phyloP scores from a whole-genome alignment of 345 rosid genomes.

The Eucalyptus rudis region DNA sequence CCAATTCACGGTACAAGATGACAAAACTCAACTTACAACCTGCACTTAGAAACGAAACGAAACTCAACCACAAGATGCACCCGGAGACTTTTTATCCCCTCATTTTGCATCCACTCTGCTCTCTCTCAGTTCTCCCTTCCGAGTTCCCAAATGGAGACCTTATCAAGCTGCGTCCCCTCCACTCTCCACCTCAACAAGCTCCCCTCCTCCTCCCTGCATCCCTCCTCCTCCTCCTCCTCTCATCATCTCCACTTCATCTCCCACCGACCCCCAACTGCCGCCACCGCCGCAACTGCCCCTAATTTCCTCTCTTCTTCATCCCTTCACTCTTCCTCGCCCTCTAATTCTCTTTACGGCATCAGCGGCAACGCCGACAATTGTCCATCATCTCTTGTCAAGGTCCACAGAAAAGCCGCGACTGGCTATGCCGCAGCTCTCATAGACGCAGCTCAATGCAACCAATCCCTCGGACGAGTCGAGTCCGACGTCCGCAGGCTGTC shows the following conservation, averaged over 20 bases:
- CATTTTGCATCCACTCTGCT: not conserved
- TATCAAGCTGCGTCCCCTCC: conserved; percentile 40
- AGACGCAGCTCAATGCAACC: conserved; percentile 32
- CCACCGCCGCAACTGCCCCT: not conserved
- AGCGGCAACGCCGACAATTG: not conserved
- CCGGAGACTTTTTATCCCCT: not conserved
- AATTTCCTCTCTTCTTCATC: conserved; percentile 2
- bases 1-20: not conserved
- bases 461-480: conserved; percentile 25
- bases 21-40: not conserved
- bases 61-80: not conserved
- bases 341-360: not conserved
- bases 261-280: conserved; percentile 10
- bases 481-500: conserved; percentile 31
- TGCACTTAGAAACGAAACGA: not conserved
- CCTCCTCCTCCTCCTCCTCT: not conserved
- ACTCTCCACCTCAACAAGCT: conserved; percentile 15
- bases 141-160: conserved; percentile 32
- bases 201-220: not conserved
- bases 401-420: conserved; percentile 36
- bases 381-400: not conserved
- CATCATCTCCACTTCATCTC: conserved; percentile 1
- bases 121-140: not conserved
- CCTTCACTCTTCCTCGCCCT: not conserved
- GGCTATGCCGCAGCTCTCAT: conserved; percentile 79